Base-by-base conservation (phyloP, 139 green algal genomes). In the Micractinium conductrix region DNA sequence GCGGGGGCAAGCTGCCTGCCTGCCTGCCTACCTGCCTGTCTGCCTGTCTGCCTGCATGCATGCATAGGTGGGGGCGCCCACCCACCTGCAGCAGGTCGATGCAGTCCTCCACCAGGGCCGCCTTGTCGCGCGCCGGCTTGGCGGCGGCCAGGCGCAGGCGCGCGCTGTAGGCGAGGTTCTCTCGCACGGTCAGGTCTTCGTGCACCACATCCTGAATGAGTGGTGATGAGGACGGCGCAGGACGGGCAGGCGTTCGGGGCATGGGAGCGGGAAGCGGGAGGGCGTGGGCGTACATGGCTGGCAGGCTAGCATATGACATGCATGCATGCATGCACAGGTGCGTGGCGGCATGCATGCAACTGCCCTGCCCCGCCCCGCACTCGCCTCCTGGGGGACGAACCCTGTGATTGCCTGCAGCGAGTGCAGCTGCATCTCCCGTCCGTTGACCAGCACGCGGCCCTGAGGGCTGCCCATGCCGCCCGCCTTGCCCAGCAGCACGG, bases 111-210 rank as follows among this genome's bases (percentile, higher is more conserved):
- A 91, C 85, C 38, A 89, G 88, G 72, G 38, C 86, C 72, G 50
- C 70, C 78, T 78, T 74, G 74, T 85, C 63, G 60, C 68, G 30
- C 7, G 82, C 53, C 12, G 65, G 69, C 78, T 92, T 78, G 42
- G 74, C 70, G n/a, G 63, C 60, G 19, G 87, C 79, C 40, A 94
- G 81, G 38, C 91, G 89, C 55, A 95, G 84, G 79, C 88, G 82
- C 2, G 93, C 93, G 69, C 84, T 87, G 87, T 90, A 96, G n/a
- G 86, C 67, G n/a, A 97, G 84, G 70, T 94, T 96, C 83, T 97
- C 94, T 24, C 88, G 74, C 60, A 94, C 90, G 1, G 91, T 93
- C 60, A 94, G 80, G 68, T 92, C 88, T 65, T 91, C 90, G 79
- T 92, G 86, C 50, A 94, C 88, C 26, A 91, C 84, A 74, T 94